Base-by-base conservation (phyloP, 106 monocot genomes). In the Amphibolis antarctica region DNA sequence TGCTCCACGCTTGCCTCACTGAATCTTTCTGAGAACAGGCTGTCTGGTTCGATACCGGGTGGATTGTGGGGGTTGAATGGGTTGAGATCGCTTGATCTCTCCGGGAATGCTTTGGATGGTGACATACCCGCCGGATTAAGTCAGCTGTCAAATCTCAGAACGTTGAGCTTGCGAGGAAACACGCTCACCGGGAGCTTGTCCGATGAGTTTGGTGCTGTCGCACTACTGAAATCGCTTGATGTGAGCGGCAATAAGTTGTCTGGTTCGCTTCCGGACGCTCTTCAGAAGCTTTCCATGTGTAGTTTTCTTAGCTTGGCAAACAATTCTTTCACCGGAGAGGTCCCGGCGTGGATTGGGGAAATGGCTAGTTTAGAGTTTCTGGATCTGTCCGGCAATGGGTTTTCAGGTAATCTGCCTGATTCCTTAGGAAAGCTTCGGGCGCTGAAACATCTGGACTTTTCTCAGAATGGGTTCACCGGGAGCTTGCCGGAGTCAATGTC, bases 31-130 rank as follows among this genome's bases (percentile, higher is more conserved):
- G 66, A 55, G 5, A 98, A 98, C 65, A 69, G 42, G 72, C 71
- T 98, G 52, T 74, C 78, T 7, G 98, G 90, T 1, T 15, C 36
- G 49, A 61, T 98, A 27, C 91, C 85, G 1, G n/a, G 25, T 0
- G 73, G 60, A 22, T 49, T 91, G 18, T 91, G 85, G 84, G 75
- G 72, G 23, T 70, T 91, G 49, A 57, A 66, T 27, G 74, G 66
- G 15, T 78, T 98, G 11, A 28, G 69, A 6, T 76, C 65, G 1
- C 76, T 98, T n/a, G 87, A 98, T 66, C 80, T 98, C 46, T 98
- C 91, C 21, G 44, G 43, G 10, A 98, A 98, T 75, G 60, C 13
- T 14, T 68, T 98, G 1, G 42, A 26, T 4, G 98, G 98, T 0
- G 64, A 65, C 17, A 60, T 98, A 14, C 91, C 98, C 0, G 36